Percentiles rank a stretch among this genome's conserved stretches.
Evolutionary conservation across 2,329 filamentous ascomycete species (phyloP).

Genomic region (Paecilomyces niveus): DNA sequence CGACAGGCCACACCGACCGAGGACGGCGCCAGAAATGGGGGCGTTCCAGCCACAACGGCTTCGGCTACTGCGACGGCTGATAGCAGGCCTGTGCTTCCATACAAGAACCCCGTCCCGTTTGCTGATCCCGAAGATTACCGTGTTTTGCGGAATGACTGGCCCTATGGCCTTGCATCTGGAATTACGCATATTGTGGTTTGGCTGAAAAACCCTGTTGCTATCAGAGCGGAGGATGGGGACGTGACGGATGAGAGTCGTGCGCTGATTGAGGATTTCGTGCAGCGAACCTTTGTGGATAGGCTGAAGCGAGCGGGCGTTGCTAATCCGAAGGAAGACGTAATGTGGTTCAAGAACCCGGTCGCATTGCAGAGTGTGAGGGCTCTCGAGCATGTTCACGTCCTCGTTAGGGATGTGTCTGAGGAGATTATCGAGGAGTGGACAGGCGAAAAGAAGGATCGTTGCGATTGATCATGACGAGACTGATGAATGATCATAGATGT

Average conservation of each 20-base stretch:
- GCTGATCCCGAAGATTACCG: slow-evolving; percentile 47
- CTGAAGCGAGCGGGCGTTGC: slow-evolving; percentile 26
- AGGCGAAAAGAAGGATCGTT: slow-evolving; percentile 17
- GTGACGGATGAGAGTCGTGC: slow-evolving; percentile 43
- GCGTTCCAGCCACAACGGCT: not conserved
- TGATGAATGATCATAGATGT: not conserved
- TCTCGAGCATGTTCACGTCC: slow-evolving; percentile 51
- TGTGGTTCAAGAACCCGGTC: slow-evolving; percentile 62
- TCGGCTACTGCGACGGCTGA: slow-evolving; percentile 15
- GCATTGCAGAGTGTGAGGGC: slow-evolving; percentile 54
- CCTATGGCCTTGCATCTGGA: slow-evolving; percentile 50
- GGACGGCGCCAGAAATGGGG: not conserved
- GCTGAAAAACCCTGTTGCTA: slow-evolving; percentile 45
- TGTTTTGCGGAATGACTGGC: slow-evolving; percentile 57
- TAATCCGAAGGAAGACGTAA: slow-evolving; percentile 39
- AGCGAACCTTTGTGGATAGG: slow-evolving; percentile 41
- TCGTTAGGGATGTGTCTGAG: slow-evolving; percentile 43
- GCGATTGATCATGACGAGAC: slow-evolving; percentile 2
- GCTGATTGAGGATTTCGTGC: slow-evolving; percentile 45
- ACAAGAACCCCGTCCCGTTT: slow-evolving; percentile 46
- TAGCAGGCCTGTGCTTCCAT: slow-evolving; percentile 31
- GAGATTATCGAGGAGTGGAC: slow-evolving; percentile 40
- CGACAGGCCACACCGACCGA: not conserved
- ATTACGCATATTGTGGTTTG: slow-evolving; percentile 54
- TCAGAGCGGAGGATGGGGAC: slow-evolving; percentile 41